phyloP scores from a whole-genome alignment of 257 asterid genomes.

The Rehmannia glutinosa region DNA sequence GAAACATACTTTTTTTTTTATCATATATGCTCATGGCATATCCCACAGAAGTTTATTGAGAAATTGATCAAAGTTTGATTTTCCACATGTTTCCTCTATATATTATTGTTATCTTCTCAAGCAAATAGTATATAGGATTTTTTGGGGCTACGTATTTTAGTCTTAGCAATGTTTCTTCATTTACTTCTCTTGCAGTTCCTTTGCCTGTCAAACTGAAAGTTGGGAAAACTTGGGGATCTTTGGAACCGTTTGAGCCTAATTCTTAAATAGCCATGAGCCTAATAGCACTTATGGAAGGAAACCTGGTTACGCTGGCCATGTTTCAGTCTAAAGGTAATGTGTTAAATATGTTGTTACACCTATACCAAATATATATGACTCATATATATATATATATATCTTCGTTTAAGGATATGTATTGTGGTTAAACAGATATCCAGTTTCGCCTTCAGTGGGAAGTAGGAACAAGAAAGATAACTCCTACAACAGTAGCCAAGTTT shows the following conservation, averaged over 20 bases:
- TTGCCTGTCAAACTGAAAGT: slow-evolving; percentile 82
- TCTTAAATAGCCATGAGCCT: slow-evolving; percentile 20
- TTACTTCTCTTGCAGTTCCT: slow-evolving; percentile 58
- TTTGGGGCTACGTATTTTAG: background rate
- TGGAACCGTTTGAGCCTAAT: slow-evolving; percentile 67
- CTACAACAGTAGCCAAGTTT: background rate
- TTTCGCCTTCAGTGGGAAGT: background rate
- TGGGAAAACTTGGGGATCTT: slow-evolving; percentile 91
- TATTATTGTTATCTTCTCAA: background rate
- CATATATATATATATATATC: background rate
- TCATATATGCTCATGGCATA: background rate
- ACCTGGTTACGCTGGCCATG: background rate
- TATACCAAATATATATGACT: background rate
- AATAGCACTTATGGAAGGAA: slow-evolving; percentile 5
- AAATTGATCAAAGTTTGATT: background rate
- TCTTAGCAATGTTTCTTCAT: slow-evolving; percentile 5
- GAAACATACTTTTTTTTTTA: background rate
- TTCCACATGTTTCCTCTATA: background rate
- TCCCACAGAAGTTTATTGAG: background rate
- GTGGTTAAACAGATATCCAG: background rate
- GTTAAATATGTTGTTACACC: background rate
- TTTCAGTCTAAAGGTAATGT: slow-evolving; percentile 22
- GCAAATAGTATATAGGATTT: background rate
- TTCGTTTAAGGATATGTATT: background rate
- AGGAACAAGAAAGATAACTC: background rate